Conservation (phyloP, 352 stramenopile species). For the Phytophthora idaei region DNA sequence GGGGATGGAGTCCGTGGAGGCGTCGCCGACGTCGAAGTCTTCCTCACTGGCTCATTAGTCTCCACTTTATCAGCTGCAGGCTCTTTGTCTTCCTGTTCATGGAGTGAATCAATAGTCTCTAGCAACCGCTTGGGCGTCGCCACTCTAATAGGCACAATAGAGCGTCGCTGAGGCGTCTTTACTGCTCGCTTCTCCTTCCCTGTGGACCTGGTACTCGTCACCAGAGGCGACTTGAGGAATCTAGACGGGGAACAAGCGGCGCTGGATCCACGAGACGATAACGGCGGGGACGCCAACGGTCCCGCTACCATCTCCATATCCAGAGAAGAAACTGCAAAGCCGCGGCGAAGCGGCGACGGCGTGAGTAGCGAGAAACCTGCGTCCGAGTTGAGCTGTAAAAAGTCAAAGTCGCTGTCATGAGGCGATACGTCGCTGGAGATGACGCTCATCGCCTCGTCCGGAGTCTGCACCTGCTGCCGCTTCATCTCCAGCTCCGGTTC, state of each 20-base stretch:
- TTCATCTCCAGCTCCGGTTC: constrained; percentile 31
- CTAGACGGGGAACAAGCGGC: constrained; percentile 59
- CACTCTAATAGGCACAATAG: constrained; percentile 17
- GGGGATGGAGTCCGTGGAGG: constrained; percentile 36
- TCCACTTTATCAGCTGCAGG: background rate
- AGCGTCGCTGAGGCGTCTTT: constrained; percentile 23
- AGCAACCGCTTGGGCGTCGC: constrained; percentile 18
- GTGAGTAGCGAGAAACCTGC: constrained; percentile 58
- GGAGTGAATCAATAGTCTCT: constrained; percentile 28
- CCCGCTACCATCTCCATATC: constrained; percentile 12
- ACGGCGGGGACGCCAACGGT: constrained; percentile 26
- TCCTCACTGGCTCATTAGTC: constrained; percentile 6
- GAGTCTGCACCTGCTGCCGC: constrained; percentile 20
- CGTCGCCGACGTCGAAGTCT: constrained; percentile 11
- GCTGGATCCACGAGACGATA: constrained; percentile 34
- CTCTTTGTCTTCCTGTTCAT: constrained; percentile 25
- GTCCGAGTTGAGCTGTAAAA: constrained; percentile 39
- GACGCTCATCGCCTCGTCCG: constrained; percentile 51
- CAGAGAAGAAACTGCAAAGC: constrained; percentile 4
- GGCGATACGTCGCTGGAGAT: constrained; percentile 55
- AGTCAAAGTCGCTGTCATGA: constrained; percentile 60
- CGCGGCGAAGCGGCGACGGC: constrained; percentile 42
- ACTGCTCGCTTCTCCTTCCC: constrained; percentile 2
- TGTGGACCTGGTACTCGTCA: constrained; percentile 9
- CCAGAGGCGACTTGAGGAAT: constrained; percentile 78